Evolutionary conservation across 768 basidiomycete genomes (phyloP).

Genomic region (Lyophyllum shimeji): DNA sequence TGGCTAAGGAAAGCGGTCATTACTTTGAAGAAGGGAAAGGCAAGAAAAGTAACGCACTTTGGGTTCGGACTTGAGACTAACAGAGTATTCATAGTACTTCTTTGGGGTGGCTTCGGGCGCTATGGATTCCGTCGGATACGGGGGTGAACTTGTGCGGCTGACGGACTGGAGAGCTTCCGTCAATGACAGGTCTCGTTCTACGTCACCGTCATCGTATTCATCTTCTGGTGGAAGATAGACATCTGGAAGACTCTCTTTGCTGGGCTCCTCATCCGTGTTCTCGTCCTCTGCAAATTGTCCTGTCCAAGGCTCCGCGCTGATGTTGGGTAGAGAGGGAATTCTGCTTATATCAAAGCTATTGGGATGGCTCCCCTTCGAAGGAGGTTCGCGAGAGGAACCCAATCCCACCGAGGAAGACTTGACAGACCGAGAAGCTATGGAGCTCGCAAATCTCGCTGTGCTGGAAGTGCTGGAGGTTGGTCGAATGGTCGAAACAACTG

Average conservation of each 20-base stretch:
- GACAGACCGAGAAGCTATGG: conserved; percentile 49
- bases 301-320: conserved; percentile 28
- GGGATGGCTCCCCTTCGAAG: conserved; percentile 30
- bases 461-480: conserved; percentile 43
- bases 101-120: conserved; percentile 43
- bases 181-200: conserved; percentile 45
- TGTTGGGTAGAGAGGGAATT: conserved; percentile 52
- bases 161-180: conserved; percentile 58
- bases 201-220: conserved; percentile 35
- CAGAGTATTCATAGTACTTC: conserved; percentile 57
- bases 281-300: conserved; percentile 36
- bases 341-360: conserved; percentile 63
- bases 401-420: conserved; percentile 41
- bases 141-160: conserved; percentile 55
- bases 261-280: conserved; percentile 37
- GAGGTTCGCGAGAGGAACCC: conserved; percentile 28
- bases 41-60: conserved; percentile 38
- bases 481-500: conserved; percentile 44
- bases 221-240: conserved; percentile 50
- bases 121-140: conserved; percentile 32
- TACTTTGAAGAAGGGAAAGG: neutral
- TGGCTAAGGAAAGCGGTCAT: conserved; percentile 35
- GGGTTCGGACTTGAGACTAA: conserved; percentile 59
- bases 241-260: conserved; percentile 53
- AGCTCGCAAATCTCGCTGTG: conserved; percentile 50